phyloP scores from a whole-genome alignment of 768 basidiomycete species.

The Tricholoma terreum region DNA sequence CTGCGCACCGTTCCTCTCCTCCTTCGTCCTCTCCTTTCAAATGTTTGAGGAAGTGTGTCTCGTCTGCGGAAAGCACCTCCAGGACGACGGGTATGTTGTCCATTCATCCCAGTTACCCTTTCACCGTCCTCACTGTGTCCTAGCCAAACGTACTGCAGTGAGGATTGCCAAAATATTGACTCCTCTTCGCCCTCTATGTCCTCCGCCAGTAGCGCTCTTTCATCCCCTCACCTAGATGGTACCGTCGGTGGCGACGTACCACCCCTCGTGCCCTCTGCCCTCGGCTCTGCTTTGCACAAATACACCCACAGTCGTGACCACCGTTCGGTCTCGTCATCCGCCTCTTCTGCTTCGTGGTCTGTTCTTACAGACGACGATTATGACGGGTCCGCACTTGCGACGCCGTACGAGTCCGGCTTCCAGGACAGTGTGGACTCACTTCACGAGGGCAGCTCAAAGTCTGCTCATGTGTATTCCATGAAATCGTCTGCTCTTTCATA shows the following conservation, averaged over 20 bases:
- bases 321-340: slow-evolving; percentile 58
- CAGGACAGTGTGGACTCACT: slow-evolving; percentile 38
- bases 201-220: slow-evolving; percentile 63
- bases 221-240: slow-evolving; percentile 61
- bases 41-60: slow-evolving; percentile 85
- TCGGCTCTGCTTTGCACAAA: slow-evolving; percentile 51
- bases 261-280: slow-evolving; percentile 60
- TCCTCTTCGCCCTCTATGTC: slow-evolving; percentile 65
- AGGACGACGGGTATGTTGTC: slow-evolving; percentile 55
- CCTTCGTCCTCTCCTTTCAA: slow-evolving; percentile 9
- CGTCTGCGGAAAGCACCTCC: slow-evolving; percentile 63
- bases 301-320: slow-evolving; percentile 42
- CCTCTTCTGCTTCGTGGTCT: slow-evolving; percentile 68
- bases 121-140: slow-evolving; percentile 18
- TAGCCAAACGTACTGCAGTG: slow-evolving; percentile 70
- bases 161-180: slow-evolving; percentile 62
- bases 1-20: slow-evolving; percentile 11
- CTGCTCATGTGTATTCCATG: slow-evolving; percentile 32
- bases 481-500: slow-evolving; percentile 54
- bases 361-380: slow-evolving; percentile 63
- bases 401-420: slow-evolving; percentile 33
- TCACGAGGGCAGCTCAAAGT: slow-evolving; percentile 43
- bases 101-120: slow-evolving; percentile 12
- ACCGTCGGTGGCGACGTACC: slow-evolving; percentile 60
- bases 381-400: slow-evolving; percentile 35